A percentile compares a stretch with the other conserved stretches of the same genome.
Conservation (phyloP, 495 filamentous ascomycete species). For the Penicillium canescens region DNA sequence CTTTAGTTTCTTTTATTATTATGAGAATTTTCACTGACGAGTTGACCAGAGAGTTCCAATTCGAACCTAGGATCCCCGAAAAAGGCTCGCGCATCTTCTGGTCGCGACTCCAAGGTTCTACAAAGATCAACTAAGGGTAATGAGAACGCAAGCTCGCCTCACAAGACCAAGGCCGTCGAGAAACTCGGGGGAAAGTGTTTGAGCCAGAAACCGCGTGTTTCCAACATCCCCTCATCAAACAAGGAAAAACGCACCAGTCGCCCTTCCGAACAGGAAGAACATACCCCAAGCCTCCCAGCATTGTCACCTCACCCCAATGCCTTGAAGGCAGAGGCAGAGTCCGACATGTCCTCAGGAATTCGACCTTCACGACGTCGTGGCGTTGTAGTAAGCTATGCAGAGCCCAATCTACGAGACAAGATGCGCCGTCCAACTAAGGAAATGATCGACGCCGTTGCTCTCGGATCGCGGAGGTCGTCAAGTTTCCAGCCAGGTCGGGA, state of each 20-base stretch:
- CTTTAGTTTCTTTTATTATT: background rate
- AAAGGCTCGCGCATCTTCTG: conserved; percentile 17
- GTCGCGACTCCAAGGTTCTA: conserved; percentile 15
- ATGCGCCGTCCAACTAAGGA: conserved; percentile 82
- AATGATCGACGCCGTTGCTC: conserved; percentile 68
- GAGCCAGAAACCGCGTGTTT: conserved; percentile 10
- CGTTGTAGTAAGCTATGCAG: conserved; percentile 75
- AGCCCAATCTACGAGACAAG: conserved; percentile 82
- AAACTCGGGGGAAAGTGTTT: conserved; percentile 2
- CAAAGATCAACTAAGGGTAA: conserved; percentile 4
- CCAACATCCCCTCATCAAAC: conserved; percentile 3
- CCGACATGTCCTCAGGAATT: conserved; percentile 40
- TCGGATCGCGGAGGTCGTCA: conserved; percentile 41
- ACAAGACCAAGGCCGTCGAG: conserved; percentile 16
- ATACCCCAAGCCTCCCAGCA: background rate
- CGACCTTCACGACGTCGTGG: conserved; percentile 66
- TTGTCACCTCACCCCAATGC: conserved; percentile 4
- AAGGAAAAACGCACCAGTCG: conserved; percentile 18
- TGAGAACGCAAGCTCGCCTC: conserved; percentile 18
- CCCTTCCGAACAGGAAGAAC: conserved; percentile 13
- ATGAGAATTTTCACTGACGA: conserved; percentile 21
- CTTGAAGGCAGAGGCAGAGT: conserved; percentile 6
- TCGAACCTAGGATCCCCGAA: conserved; percentile 35
- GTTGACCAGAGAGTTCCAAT: conserved; percentile 55
- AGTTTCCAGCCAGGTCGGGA: conserved; percentile 22